These are phyloP conservation scores for Tulasnella sp. DNA, from an alignment of 768 basidiomycete genomes.

Conservation along the genomic window DNA sequence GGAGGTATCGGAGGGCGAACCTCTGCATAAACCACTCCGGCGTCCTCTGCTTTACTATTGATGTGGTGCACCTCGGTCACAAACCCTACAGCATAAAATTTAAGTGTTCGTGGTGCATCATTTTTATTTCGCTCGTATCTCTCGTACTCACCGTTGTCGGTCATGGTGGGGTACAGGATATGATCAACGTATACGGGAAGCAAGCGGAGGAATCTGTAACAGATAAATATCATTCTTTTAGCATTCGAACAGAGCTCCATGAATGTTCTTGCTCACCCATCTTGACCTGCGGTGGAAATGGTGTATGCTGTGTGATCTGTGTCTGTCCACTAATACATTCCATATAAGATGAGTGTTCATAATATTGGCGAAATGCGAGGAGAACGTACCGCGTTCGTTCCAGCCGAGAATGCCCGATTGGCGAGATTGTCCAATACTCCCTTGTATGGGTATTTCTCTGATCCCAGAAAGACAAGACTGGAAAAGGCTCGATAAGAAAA, in stretches of 20 bases:
- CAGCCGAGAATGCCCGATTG: slow-evolving; percentile 84
- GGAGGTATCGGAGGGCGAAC: not conserved
- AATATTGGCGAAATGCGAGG: no score
- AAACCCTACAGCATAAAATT: not conserved
- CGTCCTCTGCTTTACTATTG: slow-evolving; percentile 78
- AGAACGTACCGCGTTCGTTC: slow-evolving; percentile 35
- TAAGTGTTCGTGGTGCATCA: not conserved
- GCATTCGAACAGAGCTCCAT: no score
- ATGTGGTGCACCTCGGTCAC: slow-evolving; percentile 67
- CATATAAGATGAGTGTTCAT: slow-evolving; percentile 23
- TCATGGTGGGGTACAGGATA: slow-evolving; percentile 90
- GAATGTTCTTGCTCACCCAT: slow-evolving; percentile 36
- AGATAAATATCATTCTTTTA: slow-evolving; percentile 28
- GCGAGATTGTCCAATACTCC: slow-evolving; percentile 91
- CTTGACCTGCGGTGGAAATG: slow-evolving; percentile 86
- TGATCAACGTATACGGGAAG: slow-evolving; percentile 91
- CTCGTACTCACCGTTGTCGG: slow-evolving; percentile 67
- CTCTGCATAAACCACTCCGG: slow-evolving; percentile 75
- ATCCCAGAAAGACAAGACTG: slow-evolving; percentile 90
- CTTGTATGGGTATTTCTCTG: slow-evolving; percentile 90
- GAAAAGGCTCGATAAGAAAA: slow-evolving; percentile 8
- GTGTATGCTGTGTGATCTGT: slow-evolving; percentile 94
- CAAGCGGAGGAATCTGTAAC: slow-evolving; percentile 49
- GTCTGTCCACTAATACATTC: slow-evolving; percentile 59
- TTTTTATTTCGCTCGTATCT: slow-evolving; percentile 30